phyloP scores from a whole-genome alignment of 179 eudicot species.

The Drosera spatulata region DNA sequence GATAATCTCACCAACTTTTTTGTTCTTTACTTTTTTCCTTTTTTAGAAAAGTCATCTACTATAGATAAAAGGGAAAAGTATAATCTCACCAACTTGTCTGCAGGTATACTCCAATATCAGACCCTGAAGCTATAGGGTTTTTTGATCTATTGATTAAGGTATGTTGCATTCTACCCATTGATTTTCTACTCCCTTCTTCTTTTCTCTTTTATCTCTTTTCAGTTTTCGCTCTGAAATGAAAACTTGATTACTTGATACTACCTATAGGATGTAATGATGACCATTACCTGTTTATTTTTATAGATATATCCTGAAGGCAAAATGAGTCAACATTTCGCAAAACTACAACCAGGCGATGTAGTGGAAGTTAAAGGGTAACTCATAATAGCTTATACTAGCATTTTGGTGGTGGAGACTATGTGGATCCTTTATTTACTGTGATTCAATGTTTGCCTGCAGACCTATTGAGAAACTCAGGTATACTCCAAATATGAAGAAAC shows the following conservation, averaged over 20 bases:
- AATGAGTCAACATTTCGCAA: slow-evolving; percentile 97
- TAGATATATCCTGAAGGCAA: slow-evolving; percentile 96
- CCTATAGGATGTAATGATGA: no score
- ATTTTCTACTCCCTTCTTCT: neutral
- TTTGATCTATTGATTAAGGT: slow-evolving; percentile 95
- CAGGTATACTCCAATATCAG: slow-evolving; percentile 96
- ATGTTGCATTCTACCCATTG: neutral
- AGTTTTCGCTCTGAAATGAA: neutral
- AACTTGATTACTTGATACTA: no score
- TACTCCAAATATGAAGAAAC: slow-evolving; percentile 95
- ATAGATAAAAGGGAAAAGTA: neutral
- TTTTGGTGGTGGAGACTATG: neutral
- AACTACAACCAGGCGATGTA: slow-evolving; percentile 81
- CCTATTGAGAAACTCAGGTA: slow-evolving; percentile 93
- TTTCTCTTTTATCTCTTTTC: neutral
- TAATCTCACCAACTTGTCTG: slow-evolving; percentile 8
- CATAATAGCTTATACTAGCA: slow-evolving; percentile 3
- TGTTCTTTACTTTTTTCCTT: neutral
- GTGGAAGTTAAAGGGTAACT: slow-evolving; percentile 93
- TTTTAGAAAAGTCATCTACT: no score
- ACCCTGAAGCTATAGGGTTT: slow-evolving; percentile 80
- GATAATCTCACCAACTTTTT: neutral
- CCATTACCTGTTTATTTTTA: slow-evolving; percentile 2
- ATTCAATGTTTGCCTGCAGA: slow-evolving; percentile 31
- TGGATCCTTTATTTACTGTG: neutral